These are phyloP conservation scores for Aspergillus taichungensis DNA, from an alignment of 495 filamentous ascomycete species.

Conservation along the genomic window DNA sequence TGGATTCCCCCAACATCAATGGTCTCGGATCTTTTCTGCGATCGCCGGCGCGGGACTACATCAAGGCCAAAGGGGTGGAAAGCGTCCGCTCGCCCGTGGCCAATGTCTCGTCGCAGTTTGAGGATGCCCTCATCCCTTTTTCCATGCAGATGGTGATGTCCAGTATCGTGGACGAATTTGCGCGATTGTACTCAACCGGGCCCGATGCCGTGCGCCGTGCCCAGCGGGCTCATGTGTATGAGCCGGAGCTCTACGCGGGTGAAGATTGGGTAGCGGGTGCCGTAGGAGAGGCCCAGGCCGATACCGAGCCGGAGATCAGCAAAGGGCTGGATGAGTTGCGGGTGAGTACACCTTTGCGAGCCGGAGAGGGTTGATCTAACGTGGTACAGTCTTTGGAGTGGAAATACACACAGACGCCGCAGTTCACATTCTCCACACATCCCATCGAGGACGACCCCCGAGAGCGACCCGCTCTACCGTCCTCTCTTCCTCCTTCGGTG, in stretches of 20 bases:
- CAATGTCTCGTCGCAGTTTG: constrained; percentile 56
- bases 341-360: constrained; percentile 24
- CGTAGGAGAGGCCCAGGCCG: constrained; percentile 39
- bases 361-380: background rate
- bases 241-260: constrained; percentile 31
- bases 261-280: constrained; percentile 34
- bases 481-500: constrained; percentile 31
- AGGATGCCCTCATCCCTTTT: constrained; percentile 23
- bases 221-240: constrained; percentile 25
- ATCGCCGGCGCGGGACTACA: constrained; percentile 63
- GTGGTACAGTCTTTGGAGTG: constrained; percentile 54
- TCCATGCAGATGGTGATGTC: constrained; percentile 28
- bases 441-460: constrained; percentile 46
- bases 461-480: constrained; percentile 37
- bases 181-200: constrained; percentile 20
- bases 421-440: constrained; percentile 64
- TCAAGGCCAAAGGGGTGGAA: constrained; percentile 80
- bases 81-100: constrained; percentile 79
- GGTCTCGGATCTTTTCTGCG: constrained; percentile 56
- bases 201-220: constrained; percentile 26
- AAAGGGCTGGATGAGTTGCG: constrained; percentile 55
- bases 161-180: constrained; percentile 29
- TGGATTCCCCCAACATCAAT: constrained; percentile 60
- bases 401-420: constrained; percentile 77
- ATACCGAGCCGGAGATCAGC: constrained; percentile 39